Evolutionary conservation across 371 early-diverging fungal species (phyloP), one percentile per base, ranked within the genome.

Genomic region (Catenaria anguillulae): DNA sequence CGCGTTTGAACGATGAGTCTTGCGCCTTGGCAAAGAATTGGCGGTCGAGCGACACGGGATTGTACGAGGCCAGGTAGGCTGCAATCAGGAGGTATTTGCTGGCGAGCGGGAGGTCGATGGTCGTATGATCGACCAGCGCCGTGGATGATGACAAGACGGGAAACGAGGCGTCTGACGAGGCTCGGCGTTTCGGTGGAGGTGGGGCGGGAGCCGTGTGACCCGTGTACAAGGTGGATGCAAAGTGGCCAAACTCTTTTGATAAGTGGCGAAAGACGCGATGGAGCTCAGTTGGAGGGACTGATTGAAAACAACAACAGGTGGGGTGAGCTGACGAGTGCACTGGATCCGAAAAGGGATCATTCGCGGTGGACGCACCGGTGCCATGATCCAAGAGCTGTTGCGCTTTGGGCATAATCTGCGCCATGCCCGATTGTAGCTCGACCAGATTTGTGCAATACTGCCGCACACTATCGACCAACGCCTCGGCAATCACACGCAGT

Each of bases 1-100:
- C 72, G 31, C 68, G 62, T 4, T 56, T 63, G 29, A 12, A 8
- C 15, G 62, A 70, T 64, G 79, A 74, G 64, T 83, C 75, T 19
- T 70, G 71, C 4, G 72, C 67, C 63, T 76, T 75, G 23, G 91
- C 69, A 75, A 95, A 96, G 60, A 87, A 90, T 4, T 87, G 80
- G 24, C 83, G 75, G 71, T 96, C 97, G 48, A 87, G 75, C 29
- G 83, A 67, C 15, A 88, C 80, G 23, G 96, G 95, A 66, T 96
- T 95, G 70, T 92, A 93, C 0, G 91, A 90, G 5, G 95, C 95
- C 61, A 96, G 63, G 65, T 84, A 96, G 2, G 91, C 73, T 0
- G 96, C 87, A 26, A 96, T 81, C 17, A 95, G 70, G 29, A 96
- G 74, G 64, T 85, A 93, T 62, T 87, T 85, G 26, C 75, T 69